Evolutionary conservation across 495 filamentous ascomycete species (phyloP).

Genomic region (Haplographium delicatum): DNA sequence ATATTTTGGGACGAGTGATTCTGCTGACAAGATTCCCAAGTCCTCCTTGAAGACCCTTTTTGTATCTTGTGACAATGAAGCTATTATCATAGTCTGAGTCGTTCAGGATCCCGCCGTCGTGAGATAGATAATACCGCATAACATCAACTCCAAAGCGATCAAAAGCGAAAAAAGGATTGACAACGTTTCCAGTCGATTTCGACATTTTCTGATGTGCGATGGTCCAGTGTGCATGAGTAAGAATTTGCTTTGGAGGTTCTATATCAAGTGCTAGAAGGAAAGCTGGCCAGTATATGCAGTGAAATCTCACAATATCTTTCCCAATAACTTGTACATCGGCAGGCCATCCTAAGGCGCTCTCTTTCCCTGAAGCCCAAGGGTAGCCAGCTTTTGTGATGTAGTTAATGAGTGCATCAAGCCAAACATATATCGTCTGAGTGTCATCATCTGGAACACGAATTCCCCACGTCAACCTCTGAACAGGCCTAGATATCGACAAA

Average conservation of each 20-base stretch:
- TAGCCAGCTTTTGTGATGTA: slow-evolving; percentile 87
- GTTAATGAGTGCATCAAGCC: slow-evolving; percentile 93
- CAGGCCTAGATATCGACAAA: slow-evolving; percentile 82
- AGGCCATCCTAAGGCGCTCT: slow-evolving; percentile 67
- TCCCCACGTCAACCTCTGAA: slow-evolving; percentile 76
- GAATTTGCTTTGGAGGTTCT: slow-evolving; percentile 71
- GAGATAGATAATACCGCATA: slow-evolving; percentile 81
- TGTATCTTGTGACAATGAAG: slow-evolving; percentile 69
- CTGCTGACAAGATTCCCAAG: slow-evolving; percentile 76
- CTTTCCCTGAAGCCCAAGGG: slow-evolving; percentile 62
- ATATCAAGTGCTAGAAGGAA: slow-evolving; percentile 86
- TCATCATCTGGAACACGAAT: slow-evolving; percentile 82
- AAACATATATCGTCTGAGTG: slow-evolving; percentile 92
- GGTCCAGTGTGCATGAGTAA: slow-evolving; percentile 94
- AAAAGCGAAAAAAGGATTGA: slow-evolving; percentile 90
- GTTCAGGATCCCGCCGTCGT: slow-evolving; percentile 65
- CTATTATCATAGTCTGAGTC: slow-evolving; percentile 83
- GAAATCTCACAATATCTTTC: slow-evolving; percentile 94
- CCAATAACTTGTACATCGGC: slow-evolving; percentile 88
- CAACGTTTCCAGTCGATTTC: slow-evolving; percentile 89
- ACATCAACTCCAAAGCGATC: slow-evolving; percentile 82
- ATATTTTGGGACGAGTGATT: slow-evolving; percentile 59
- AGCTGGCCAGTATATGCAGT: slow-evolving; percentile 97
- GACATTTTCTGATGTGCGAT: slow-evolving; percentile 89
- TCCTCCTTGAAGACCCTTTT: slow-evolving; percentile 64